Percentiles rank a stretch among this genome's conserved stretches.
These are phyloP conservation scores for Diutina mesorugosa DNA, from an alignment of 1,139 yeast species.

Conservation along the genomic window DNA sequence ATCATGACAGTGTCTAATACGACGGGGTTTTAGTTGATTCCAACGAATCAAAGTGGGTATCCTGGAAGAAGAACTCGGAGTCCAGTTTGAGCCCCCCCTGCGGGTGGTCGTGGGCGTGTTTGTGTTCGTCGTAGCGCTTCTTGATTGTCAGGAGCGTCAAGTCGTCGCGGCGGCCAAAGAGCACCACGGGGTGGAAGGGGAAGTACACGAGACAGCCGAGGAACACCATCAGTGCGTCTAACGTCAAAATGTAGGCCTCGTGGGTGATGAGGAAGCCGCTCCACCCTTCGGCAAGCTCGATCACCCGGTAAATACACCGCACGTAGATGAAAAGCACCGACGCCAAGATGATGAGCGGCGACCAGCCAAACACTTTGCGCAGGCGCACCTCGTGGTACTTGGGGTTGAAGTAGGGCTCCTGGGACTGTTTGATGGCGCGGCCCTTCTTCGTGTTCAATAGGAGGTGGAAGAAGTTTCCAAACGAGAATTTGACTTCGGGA, in stretches of 20 bases:
- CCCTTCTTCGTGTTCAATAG: conserved; percentile 15
- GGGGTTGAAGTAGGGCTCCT: conserved; percentile 8
- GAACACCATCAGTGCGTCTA: conserved; percentile 16
- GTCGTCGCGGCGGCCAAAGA: conserved; percentile 12
- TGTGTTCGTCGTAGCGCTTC: background rate
- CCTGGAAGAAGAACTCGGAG: background rate
- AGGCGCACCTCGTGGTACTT: conserved; percentile 8
- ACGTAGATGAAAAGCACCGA: conserved; percentile 15
- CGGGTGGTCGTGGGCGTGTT: background rate
- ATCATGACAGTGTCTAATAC: too few species aligned
- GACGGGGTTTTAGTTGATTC: background rate
- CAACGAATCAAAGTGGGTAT: background rate
- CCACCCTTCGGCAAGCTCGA: conserved; percentile 23
- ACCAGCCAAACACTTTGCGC: conserved; percentile 10
- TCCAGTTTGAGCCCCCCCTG: background rate
- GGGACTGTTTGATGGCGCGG: conserved; percentile 4
- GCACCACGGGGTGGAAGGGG: conserved; percentile 15
- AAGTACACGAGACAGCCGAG: conserved; percentile 11
- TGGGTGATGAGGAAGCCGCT: conserved; percentile 20
- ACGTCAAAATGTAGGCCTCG: conserved; percentile 15
- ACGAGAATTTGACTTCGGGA: conserved; percentile 7
- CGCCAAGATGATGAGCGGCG: conserved; percentile 13
- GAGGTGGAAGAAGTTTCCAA: conserved; percentile 7
- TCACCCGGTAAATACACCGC: conserved; percentile 20
- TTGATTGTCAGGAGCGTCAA: conserved; percentile 3